Evolutionary conservation across 75 land plant genomes (phyloP).

Genomic region (Picea glauca): DNA sequence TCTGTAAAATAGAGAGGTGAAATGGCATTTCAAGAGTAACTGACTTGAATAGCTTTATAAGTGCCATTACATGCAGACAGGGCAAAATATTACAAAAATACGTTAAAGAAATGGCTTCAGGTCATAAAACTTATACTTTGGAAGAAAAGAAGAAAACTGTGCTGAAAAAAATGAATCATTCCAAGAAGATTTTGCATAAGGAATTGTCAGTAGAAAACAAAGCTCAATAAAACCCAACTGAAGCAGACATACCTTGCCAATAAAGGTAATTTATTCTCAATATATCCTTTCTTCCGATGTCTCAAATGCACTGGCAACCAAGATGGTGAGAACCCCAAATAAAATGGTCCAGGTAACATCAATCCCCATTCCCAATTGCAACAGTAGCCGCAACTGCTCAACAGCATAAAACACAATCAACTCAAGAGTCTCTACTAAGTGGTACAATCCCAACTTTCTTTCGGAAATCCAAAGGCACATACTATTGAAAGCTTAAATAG

Average conservation of each 20-base stretch:
- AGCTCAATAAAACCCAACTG: neutral
- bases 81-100: neutral
- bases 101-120: neutral
- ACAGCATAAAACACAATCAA: neutral
- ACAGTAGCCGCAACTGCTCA: slow-evolving; percentile 47
- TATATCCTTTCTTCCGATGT: slow-evolving; percentile 22
- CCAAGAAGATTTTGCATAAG: neutral
- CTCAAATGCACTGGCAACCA: slow-evolving; percentile 36
- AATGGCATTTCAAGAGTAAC: neutral
- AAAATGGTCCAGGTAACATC: slow-evolving; percentile 31
- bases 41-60: neutral
- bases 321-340: slow-evolving; percentile 42
- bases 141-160: neutral
- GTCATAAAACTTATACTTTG: neutral
- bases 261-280: slow-evolving; percentile 22
- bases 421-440: slow-evolving; percentile 3
- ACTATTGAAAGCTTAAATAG: neutral
- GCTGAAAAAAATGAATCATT: neutral
- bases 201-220: slow-evolving; percentile 1
- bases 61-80: neutral
- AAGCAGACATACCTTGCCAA: slow-evolving; percentile 31
- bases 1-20: neutral
- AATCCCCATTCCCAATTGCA: slow-evolving; percentile 64
- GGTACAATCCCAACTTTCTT: neutral
- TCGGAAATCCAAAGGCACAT: neutral